Evolutionary conservation across 495 filamentous ascomycete genomes (phyloP), one percentile per base, ranked within the genome.

Genomic region (Aspergillus olivimuriae): DNA sequence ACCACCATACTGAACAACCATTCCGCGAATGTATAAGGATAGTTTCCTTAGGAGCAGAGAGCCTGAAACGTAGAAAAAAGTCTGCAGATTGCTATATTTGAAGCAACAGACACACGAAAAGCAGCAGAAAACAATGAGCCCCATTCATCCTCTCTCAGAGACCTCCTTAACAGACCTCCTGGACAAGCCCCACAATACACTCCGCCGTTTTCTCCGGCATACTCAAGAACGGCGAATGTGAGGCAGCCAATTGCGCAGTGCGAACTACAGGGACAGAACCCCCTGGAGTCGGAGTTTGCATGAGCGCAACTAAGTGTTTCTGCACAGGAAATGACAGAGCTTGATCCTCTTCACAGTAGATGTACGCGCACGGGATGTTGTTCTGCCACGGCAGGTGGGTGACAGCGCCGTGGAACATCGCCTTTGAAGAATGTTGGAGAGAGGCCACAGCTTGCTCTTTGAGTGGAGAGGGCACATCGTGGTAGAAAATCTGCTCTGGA

Each of bases 171-270:
- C n/a, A n/a, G n/a, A 18, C 52, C 24, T 28, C 24, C 24, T 11
- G 6, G 6, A 28, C 24, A 28, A 28, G 6, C 24, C 24, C 6
- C 5, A 5, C 6, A 11, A 28, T 28, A 28, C 24, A 6, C 24
- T 54, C 51, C 12, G 46, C 43, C 15, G 52, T 44, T 33, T 56
- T 24, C 14, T 52, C 53, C 0, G 59, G 52, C 47, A 43, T 41
- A 35, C 53, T 58, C 44, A 58, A 40, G 30, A 56, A 60, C 2
- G 47, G 22, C 10, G 51, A 56, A 35, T 60, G 54, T 17, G 56
- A 60, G 0, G 19, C 41, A 16, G 49, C 26, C 9, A 39, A 33
- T 6, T 46, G 50, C 11, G 5, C 24, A 5, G 24, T 28, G 6
- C 5, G 24, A 28, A 28, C 24, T 11, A 28, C 6, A 5, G 24